phyloP scores from a whole-genome alignment of 2,329 filamentous ascomycete genomes.

The Botrytis byssoidea region DNA sequence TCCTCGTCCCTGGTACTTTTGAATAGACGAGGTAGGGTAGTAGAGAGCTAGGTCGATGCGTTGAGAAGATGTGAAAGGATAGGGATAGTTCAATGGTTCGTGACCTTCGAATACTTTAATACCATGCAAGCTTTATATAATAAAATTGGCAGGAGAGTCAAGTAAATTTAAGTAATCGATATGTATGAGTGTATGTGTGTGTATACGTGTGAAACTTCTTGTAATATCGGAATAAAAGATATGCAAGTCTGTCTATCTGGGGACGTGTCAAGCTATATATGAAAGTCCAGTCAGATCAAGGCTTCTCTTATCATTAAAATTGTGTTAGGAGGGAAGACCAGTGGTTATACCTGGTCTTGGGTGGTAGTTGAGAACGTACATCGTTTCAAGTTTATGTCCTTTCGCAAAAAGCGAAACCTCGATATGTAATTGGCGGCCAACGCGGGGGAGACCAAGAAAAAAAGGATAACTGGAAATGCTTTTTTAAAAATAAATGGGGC shows the following conservation, averaged over 20 bases:
- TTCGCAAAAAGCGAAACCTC: slow-evolving; percentile 19
- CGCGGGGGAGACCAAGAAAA: slow-evolving; percentile 11
- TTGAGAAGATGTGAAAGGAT: slow-evolving; percentile 11
- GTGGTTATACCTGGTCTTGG: slow-evolving; percentile 11
- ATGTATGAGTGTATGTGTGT: background rate
- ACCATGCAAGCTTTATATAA: slow-evolving; percentile 20
- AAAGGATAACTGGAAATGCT: background rate
- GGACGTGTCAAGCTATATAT: background rate
- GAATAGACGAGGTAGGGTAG: background rate
- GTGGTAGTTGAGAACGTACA: slow-evolving; percentile 12
- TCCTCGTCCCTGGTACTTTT: background rate
- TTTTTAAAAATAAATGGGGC: slow-evolving; percentile 6
- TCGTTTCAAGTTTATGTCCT: slow-evolving; percentile 21
- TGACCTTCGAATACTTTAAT: slow-evolving; percentile 9
- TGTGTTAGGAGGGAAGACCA: slow-evolving; percentile 9
- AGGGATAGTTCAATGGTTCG: slow-evolving; percentile 5
- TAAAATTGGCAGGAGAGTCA: slow-evolving; percentile 22
- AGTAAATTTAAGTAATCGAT: slow-evolving; percentile 12
- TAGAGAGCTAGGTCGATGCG: slow-evolving; percentile 4
- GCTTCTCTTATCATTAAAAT: slow-evolving; percentile 19
- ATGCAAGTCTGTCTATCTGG: background rate
- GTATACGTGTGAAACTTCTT: background rate
- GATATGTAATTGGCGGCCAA: slow-evolving; percentile 11
- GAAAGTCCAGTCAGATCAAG: slow-evolving; percentile 2
- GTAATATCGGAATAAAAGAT: background rate